phyloP scores from a whole-genome alignment of 805 yeast species.

The Hanseniaspora mollemarum region DNA sequence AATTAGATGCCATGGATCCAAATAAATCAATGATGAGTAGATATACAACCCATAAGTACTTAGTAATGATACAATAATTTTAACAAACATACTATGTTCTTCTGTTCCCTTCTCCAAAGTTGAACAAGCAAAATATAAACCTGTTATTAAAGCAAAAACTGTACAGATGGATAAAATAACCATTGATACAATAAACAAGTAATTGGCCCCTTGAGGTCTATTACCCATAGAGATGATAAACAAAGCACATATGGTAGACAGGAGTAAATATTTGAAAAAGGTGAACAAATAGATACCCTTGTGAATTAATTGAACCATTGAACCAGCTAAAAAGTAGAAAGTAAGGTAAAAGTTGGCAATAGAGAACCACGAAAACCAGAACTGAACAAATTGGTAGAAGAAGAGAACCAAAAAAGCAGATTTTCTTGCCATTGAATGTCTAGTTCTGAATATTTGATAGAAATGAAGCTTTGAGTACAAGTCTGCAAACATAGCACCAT shows the following conservation, averaged over 20 bases:
- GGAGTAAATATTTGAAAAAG: constrained; percentile 71
- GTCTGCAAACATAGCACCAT: constrained; percentile 97
- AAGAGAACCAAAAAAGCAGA: constrained; percentile 76
- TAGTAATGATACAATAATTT: constrained; percentile 69
- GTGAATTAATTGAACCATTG: constrained; percentile 47
- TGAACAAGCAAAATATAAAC: constrained; percentile 62
- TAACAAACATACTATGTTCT: constrained; percentile 46
- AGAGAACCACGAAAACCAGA: constrained; percentile 84
- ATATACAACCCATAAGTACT: constrained; percentile 88
- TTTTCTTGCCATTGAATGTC: constrained; percentile 73
- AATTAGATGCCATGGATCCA: constrained; percentile 94
- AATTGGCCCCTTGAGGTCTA: constrained; percentile 91
- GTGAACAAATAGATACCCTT: constrained; percentile 74
- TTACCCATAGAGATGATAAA: constrained; percentile 92
- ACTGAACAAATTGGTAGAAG: constrained; percentile 67
- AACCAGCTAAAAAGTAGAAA: constrained; percentile 84
- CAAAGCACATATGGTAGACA: constrained; percentile 74
- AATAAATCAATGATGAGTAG: constrained; percentile 66
- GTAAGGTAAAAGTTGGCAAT: constrained; percentile 85
- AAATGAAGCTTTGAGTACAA: constrained; percentile 77
- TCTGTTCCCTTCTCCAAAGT: constrained; percentile 36
- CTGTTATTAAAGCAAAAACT: constrained; percentile 66
- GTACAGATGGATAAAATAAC: constrained; percentile 67
- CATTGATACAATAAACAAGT: constrained; percentile 62
- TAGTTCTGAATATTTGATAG: constrained; percentile 77